phyloP scores from a whole-genome alignment of 768 basidiomycete genomes.

The Dioszegia crocea region DNA sequence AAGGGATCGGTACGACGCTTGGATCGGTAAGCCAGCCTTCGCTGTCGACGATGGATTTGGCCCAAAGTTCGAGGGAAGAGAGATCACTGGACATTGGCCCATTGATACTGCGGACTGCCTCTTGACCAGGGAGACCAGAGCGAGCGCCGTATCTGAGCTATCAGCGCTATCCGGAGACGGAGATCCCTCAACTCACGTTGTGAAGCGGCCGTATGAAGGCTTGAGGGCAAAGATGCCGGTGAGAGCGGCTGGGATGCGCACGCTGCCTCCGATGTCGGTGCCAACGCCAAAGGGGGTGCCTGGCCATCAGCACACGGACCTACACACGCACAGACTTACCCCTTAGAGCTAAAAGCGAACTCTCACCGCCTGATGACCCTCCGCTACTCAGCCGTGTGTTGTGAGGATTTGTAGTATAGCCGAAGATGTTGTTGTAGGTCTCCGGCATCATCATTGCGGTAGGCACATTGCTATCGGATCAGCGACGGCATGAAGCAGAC shows the following conservation, averaged over 20 bases:
- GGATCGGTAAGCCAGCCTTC: conserved; percentile 31
- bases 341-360: conserved; percentile 63
- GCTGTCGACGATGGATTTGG: conserved; percentile 24
- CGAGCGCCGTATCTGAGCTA: conserved; percentile 16
- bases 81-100: conserved; percentile 34
- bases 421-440: conserved; percentile 72
- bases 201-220: conserved; percentile 36
- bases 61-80: conserved; percentile 22
- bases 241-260: conserved; percentile 65
- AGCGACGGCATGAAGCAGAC: not conserved
- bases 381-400: conserved; percentile 69
- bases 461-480: conserved; percentile 46
- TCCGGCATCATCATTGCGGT: conserved; percentile 62
- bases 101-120: conserved; percentile 29
- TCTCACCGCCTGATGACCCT: conserved; percentile 83
- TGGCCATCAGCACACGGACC: not conserved
- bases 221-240: conserved; percentile 53
- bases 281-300: conserved; percentile 61
- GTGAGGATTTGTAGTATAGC: conserved; percentile 69
- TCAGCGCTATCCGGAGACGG: not conserved
- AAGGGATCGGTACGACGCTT: conserved; percentile 35
- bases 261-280: conserved; percentile 70
- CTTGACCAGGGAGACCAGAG: conserved; percentile 31
- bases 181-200: conserved; percentile 9
- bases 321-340: conserved; percentile 41